Base-by-base conservation (phyloP, 148 eudicot species). In the Vaccinium vitisidaea region DNA sequence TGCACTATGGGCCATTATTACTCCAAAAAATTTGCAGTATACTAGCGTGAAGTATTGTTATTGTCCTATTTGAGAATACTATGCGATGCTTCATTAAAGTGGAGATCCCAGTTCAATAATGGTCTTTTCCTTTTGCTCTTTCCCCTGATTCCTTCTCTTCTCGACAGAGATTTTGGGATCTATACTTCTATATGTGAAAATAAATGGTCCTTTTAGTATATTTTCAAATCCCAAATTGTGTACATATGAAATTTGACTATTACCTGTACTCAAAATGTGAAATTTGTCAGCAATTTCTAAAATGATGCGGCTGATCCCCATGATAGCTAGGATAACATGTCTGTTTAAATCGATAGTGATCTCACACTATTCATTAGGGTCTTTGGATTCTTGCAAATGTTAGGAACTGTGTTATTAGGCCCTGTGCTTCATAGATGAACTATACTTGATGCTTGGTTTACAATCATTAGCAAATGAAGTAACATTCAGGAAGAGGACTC, bases 81-180 rank as follows among this genome's bases (percentile, higher is more conserved):
- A 2, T 30, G 5, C 19, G 27, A 61, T 61, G 5, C 9, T 61
- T 21, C 2, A 16, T 32, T 32, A 3, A 16, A 32, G 49, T 36
- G 76, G 76, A 73, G 75, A 75, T 75, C 78, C 78, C 7, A 21
- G 78, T 75, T 46, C 78, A 46, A 46, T 46, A 46, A 46, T 39
- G 78, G 50, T 25, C 13, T 43, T 39, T 43, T 21, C 78, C 53
- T 46, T 46, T 75, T 75, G 78, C 25, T 6, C 50, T 75, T 75
- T 43, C 78, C 52, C 78, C 53, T 21, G 2, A 1, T 43, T 39
- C 19, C 23, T 75, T 36, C 75, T 73, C 76, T 73, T 46, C 46
- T 19, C 9, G 7, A 18, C 2, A 3, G 23, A 43, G 25, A 30
- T 36, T 73, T 15, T 1, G 49, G 10, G 76, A 73, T 46, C 25